A percentile compares a stretch with the other conserved stretches of the same genome.
These are phyloP conservation scores for Agarophyton chilense DNA, from an alignment of 23 red algal species.

Conservation along the genomic window DNA sequence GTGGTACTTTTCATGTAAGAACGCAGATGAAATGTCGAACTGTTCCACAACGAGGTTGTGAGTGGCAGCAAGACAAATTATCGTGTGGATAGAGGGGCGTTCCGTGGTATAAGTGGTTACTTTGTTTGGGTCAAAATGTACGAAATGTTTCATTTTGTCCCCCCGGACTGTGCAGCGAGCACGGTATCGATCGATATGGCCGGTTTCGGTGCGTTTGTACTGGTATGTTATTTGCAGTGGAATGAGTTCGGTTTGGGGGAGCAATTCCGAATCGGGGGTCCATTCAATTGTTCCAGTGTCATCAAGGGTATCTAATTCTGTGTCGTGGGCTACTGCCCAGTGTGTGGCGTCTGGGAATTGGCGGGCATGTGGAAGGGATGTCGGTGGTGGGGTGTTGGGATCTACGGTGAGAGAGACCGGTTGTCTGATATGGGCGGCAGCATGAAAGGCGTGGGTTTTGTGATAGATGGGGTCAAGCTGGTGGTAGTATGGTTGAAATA, in stretches of 20 bases:
- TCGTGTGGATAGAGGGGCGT: not conserved
- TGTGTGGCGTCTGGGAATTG: constrained; percentile 32
- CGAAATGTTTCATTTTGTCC: not conserved
- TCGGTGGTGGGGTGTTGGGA: not conserved
- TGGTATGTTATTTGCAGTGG: constrained; percentile 15
- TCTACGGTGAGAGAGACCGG: not conserved
- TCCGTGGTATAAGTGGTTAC: not conserved
- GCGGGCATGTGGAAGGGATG: not conserved
- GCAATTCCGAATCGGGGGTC: too few relatives aligned
- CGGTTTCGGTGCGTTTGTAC: not conserved
- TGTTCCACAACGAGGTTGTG: not conserved
- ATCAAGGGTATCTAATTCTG: constrained; percentile 29
- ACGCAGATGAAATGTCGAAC: constrained; percentile 30
- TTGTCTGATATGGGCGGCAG: too few relatives aligned
- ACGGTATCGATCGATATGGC: not conserved
- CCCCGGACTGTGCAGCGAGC: constrained; percentile 10
- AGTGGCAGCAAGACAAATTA: not conserved
- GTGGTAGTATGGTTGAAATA: constrained; percentile 16
- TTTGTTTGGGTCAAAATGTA: constrained; percentile 7
- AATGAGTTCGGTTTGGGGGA: not conserved
- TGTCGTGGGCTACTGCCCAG: constrained; percentile 14
- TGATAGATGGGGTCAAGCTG: not conserved
- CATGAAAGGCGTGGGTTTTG: not conserved
- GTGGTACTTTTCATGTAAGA: constrained; percentile 16
- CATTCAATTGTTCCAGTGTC: not conserved